Percentiles rank a stretch among this genome's conserved stretches.
These are phyloP conservation scores for Afroboletus lepidellus DNA, from an alignment of 1,284 basidiomycete species.

Conservation along the genomic window DNA sequence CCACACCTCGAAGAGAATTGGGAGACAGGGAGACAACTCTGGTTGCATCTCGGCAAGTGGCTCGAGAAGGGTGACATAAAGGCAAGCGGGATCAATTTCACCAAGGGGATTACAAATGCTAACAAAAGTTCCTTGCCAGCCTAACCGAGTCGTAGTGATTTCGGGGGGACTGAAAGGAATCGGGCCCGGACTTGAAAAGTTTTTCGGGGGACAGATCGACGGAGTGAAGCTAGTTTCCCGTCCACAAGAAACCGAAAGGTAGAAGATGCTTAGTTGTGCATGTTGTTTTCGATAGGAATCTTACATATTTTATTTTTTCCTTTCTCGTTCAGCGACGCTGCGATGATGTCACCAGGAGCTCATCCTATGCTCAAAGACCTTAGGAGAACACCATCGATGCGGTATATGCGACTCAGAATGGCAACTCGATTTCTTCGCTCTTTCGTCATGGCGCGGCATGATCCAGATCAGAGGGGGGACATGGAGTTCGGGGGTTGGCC, in stretches of 20 bases:
- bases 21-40: constrained; percentile 34
- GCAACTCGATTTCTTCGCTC: constrained; percentile 31
- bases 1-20: constrained; percentile 31
- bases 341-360: constrained; percentile 14
- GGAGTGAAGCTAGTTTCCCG: constrained; percentile 33
- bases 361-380: constrained; percentile 28
- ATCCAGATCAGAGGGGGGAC: constrained; percentile 23
- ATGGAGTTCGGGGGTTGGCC: constrained; percentile 34
- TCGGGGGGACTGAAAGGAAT: constrained; percentile 32
- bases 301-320: constrained; percentile 16
- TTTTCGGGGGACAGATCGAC: constrained; percentile 33
- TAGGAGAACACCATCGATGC: constrained; percentile 31
- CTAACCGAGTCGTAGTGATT: constrained; percentile 30
- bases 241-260: constrained; percentile 36
- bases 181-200: constrained; percentile 31
- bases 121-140: constrained; percentile 14
- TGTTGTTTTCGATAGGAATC: constrained; percentile 23
- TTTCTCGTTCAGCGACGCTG: constrained; percentile 23
- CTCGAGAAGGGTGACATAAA: constrained; percentile 39
- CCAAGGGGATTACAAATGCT: not conserved
- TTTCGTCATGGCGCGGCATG: constrained; percentile 31
- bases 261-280: constrained; percentile 22
- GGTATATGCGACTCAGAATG: constrained; percentile 30
- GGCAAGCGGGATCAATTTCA: constrained; percentile 13
- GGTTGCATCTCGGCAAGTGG: constrained; percentile 32